Conservation (phyloP, 768 basidiomycete genomes). For the Psilocybe tampanensis region DNA sequence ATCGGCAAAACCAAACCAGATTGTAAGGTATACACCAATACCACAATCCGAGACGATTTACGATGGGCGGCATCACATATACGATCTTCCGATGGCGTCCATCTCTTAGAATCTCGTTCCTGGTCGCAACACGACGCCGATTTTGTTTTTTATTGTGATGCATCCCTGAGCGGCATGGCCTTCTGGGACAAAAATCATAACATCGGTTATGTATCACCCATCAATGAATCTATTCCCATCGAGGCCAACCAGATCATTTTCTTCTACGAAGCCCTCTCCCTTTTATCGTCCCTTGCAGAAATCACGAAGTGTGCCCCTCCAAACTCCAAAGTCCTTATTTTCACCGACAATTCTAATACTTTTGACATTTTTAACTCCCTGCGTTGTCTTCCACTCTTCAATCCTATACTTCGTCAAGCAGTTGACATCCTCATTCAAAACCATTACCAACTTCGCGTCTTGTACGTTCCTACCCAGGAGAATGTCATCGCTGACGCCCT, state of each 20-base stretch:
- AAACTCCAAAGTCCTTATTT: constrained; percentile 13
- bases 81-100: constrained; percentile 18
- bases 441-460: constrained; percentile 19
- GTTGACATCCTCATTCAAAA: constrained; percentile 14
- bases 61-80: constrained; percentile 34
- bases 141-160: constrained; percentile 25
- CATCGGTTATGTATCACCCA: constrained; percentile 16
- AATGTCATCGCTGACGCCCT: constrained; percentile 36
- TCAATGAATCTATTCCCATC: constrained; percentile 25
- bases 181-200: constrained; percentile 27
- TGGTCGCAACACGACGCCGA: constrained; percentile 19
- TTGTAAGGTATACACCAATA: constrained; percentile 30
- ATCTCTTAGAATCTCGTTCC: constrained; percentile 13
- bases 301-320: neutral
- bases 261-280: too few relatives aligned
- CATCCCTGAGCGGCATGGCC: constrained; percentile 25
- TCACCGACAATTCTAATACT: constrained; percentile 34
- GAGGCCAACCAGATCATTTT: too few relatives aligned
- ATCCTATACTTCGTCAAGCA: constrained; percentile 18
- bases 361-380: constrained; percentile 35
- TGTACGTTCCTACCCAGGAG: constrained; percentile 24
- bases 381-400: too few relatives aligned
- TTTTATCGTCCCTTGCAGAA: constrained; percentile 19
- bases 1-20: constrained; percentile 20
- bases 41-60: constrained; percentile 26